Evolutionary conservation across 2,329 filamentous ascomycete species (phyloP).

Genomic region (Myriosclerotinia curreyana): DNA sequence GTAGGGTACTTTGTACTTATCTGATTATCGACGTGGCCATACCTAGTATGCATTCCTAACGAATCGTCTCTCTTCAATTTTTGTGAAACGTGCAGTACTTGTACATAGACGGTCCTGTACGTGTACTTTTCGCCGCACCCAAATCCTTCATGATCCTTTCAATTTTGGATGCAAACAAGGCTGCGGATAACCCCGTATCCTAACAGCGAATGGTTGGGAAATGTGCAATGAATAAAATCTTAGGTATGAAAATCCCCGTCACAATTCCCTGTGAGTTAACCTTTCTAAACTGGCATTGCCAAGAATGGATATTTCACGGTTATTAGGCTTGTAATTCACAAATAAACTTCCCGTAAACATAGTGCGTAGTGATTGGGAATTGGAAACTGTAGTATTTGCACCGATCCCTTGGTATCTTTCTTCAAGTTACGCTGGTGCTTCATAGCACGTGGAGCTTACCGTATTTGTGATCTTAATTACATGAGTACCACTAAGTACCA

Average conservation of each 20-base stretch:
- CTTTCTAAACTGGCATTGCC: background rate
- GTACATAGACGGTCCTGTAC: background rate
- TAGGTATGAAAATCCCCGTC: background rate
- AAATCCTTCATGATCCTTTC: constrained; percentile 13
- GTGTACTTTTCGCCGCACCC: constrained; percentile 3
- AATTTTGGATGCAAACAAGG: constrained; percentile 2
- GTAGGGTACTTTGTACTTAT: constrained; percentile 10
- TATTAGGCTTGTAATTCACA: background rate
- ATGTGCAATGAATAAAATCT: background rate
- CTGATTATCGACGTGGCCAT: constrained; percentile 17
- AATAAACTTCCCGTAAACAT: constrained; percentile 9
- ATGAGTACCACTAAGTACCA: constrained; percentile 1
- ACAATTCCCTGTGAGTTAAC: background rate
- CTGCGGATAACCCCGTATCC: constrained; percentile 2
- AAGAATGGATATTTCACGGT: background rate
- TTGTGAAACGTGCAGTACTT: background rate
- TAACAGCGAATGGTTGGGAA: background rate
- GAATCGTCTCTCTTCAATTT: background rate
- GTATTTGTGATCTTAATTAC: background rate
- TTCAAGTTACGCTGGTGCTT: background rate
- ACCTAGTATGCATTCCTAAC: background rate
- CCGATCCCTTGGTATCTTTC: background rate
- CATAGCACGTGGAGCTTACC: constrained; percentile 10
- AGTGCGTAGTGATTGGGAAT: background rate
- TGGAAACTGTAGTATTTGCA: background rate